phyloP scores from a whole-genome alignment of 805 yeast species.

The Schwanniomyces polymorphus region DNA sequence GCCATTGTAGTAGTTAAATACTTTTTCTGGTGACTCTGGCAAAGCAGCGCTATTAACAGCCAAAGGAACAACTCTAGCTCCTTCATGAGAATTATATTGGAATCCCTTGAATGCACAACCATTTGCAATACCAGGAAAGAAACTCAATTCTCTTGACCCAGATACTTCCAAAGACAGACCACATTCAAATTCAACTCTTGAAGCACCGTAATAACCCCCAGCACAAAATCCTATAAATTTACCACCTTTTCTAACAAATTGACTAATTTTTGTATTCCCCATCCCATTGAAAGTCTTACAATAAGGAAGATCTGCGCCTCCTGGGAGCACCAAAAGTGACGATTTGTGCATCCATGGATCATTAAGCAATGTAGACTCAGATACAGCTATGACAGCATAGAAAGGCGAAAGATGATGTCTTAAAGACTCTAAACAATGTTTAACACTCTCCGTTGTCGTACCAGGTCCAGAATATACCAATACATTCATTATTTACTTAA shows the following conservation, averaged over 20 bases:
- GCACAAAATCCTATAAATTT: constrained; percentile 87
- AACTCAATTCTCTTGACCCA: constrained; percentile 79
- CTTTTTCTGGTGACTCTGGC: constrained; percentile 21
- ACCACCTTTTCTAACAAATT: constrained; percentile 79
- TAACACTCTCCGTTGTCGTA: constrained; percentile 82
- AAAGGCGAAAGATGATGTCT: constrained; percentile 76
- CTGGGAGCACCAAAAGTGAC: constrained; percentile 81
- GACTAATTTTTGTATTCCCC: constrained; percentile 60
- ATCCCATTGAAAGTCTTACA: constrained; percentile 70
- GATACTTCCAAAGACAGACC: constrained; percentile 79
- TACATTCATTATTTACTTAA: constrained; percentile 26
- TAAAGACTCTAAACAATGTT: constrained; percentile 77
- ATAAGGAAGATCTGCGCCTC: constrained; percentile 94
- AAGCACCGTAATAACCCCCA: constrained; percentile 85
- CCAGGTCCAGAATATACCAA: constrained; percentile 60
- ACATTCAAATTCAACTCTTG: constrained; percentile 78
- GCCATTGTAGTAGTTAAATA: constrained; percentile 73
- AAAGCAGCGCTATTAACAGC: constrained; percentile 33
- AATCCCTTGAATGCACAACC: constrained; percentile 87
- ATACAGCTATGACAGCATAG: constrained; percentile 80
- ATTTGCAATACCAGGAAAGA: constrained; percentile 79
- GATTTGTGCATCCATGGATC: constrained; percentile 93
- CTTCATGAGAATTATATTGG: constrained; percentile 70
- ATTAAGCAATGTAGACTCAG: constrained; percentile 56
- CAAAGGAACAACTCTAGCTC: constrained; percentile 63